Conservation (phyloP, 495 filamentous ascomycete species). For the Penicillium samsonianum region DNA sequence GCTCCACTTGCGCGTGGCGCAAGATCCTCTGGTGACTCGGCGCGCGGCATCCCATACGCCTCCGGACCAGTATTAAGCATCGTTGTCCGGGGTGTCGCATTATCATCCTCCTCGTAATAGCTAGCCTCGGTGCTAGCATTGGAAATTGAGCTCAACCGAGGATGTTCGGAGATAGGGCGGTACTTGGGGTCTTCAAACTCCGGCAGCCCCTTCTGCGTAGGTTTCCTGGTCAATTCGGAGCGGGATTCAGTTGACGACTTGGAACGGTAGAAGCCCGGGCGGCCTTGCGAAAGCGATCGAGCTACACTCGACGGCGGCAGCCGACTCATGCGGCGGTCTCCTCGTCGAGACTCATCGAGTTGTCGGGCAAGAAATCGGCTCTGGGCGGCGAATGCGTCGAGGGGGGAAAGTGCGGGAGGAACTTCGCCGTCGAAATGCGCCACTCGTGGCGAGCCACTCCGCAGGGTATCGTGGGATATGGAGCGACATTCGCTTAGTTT, state of each 20-base stretch:
- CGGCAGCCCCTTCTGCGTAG: slow-evolving; percentile 48
- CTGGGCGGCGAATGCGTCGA: slow-evolving; percentile 91
- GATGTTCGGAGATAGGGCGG: slow-evolving; percentile 72
- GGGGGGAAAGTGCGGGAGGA: slow-evolving; percentile 87
- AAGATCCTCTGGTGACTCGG: slow-evolving; percentile 53
- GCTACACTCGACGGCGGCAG: slow-evolving; percentile 80
- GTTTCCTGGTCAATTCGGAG: slow-evolving; percentile 33
- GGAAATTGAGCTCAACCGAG: slow-evolving; percentile 66
- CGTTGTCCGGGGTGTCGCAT: slow-evolving; percentile 33
- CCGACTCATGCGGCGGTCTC: slow-evolving; percentile 76
- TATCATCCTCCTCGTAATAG: slow-evolving; percentile 31
- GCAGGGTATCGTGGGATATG: slow-evolving; percentile 59
- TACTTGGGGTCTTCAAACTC: slow-evolving; percentile 62
- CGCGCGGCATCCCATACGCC: slow-evolving; percentile 47
- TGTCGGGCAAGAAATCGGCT: slow-evolving; percentile 84
- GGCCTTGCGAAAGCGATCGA: slow-evolving; percentile 65
- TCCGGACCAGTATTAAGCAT: slow-evolving; percentile 25
- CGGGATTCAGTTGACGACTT: slow-evolving; percentile 40
- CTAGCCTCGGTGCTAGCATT: slow-evolving; percentile 50
- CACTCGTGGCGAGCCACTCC: slow-evolving; percentile 64
- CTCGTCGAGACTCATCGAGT: slow-evolving; percentile 70
- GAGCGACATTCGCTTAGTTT: slow-evolving; percentile 64
- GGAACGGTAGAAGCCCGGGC: slow-evolving; percentile 75
- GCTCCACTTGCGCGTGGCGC: slow-evolving; percentile 15
- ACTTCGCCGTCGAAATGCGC: slow-evolving; percentile 79